Conservation (phyloP, 2,329 filamentous ascomycete genomes). For the Geosmithia flava region DNA sequence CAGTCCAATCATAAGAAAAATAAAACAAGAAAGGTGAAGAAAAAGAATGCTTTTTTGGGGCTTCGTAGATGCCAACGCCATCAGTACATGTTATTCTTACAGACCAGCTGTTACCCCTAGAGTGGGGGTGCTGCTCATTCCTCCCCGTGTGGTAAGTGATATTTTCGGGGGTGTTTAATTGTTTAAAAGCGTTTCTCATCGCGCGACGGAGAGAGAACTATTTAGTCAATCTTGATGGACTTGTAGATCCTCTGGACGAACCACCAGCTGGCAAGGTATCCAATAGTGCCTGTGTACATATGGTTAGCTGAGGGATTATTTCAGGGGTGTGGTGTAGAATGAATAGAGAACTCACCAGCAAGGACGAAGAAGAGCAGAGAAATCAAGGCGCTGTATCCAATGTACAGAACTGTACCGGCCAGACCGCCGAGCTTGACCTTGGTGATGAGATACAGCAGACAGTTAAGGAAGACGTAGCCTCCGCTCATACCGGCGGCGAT, state of each 20-base stretch:
- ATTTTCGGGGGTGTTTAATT: not conserved
- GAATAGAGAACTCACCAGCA: slow-evolving; percentile 68
- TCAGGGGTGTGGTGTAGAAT: not conserved
- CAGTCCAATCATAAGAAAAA: not conserved
- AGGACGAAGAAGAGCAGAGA: slow-evolving; percentile 88
- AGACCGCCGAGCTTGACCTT: slow-evolving; percentile 77
- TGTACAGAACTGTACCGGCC: slow-evolving; percentile 78
- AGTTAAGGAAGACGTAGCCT: slow-evolving; percentile 84
- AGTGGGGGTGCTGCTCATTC: not conserved
- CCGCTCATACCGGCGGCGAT: slow-evolving; percentile 83
- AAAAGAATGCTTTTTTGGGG: not conserved
- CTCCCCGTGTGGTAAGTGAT: not conserved
- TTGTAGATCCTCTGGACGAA: slow-evolving; percentile 90
- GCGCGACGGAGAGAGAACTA: not conserved
- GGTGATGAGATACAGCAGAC: slow-evolving; percentile 80
- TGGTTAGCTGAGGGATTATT: slow-evolving; percentile 7
- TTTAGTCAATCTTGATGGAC: slow-evolving; percentile 93
- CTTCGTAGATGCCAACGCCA: not conserved
- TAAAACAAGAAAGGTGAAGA: not conserved
- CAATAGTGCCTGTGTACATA: slow-evolving; percentile 63
- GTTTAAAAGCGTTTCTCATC: not conserved
- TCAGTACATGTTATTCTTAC: not conserved
- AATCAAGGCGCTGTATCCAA: slow-evolving; percentile 84
- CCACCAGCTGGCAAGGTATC: slow-evolving; percentile 88
- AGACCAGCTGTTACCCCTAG: not conserved